These are phyloP conservation scores for Penicillium cinerascens DNA, from an alignment of 495 filamentous ascomycete species.

Conservation along the genomic window DNA sequence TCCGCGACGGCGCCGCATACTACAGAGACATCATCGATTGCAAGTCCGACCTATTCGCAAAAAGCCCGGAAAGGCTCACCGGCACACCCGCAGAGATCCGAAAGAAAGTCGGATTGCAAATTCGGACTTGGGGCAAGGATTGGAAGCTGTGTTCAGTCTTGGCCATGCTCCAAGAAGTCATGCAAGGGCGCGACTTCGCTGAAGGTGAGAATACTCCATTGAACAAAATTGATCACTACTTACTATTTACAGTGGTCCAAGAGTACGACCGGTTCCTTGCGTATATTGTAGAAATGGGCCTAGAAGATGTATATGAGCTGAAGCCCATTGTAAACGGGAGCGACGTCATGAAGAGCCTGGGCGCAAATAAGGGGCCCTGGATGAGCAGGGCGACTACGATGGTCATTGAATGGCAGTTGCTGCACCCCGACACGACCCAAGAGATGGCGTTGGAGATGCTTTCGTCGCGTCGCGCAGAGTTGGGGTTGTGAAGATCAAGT, in stretches of 20 bases:
- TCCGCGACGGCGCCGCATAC: slow-evolving; percentile 61
- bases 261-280: slow-evolving; percentile 46
- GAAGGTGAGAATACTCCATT: slow-evolving; percentile 25
- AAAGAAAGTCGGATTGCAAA: slow-evolving; percentile 65
- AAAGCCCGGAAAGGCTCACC: slow-evolving; percentile 15
- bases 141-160: slow-evolving; percentile 76
- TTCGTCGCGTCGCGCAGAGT: slow-evolving; percentile 47
- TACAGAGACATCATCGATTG: slow-evolving; percentile 55
- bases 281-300: slow-evolving; percentile 37
- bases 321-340: slow-evolving; percentile 64
- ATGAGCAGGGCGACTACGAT: slow-evolving; percentile 67
- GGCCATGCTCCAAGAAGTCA: slow-evolving; percentile 63
- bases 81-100: slow-evolving; percentile 41
- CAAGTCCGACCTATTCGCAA: slow-evolving; percentile 44
- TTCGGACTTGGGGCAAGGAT: slow-evolving; percentile 70
- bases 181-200: slow-evolving; percentile 33
- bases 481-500: slow-evolving; percentile 43
- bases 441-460: slow-evolving; percentile 65
- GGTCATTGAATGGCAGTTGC: slow-evolving; percentile 79
- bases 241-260: slow-evolving; percentile 26
- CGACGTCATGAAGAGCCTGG: slow-evolving; percentile 58
- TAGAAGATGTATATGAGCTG: slow-evolving; percentile 44
- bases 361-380: slow-evolving; percentile 69
- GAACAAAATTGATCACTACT: slow-evolving; percentile 5
- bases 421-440: slow-evolving; percentile 65